Conservation (phyloP, 2,329 filamentous ascomycete species). For the Talaromyces sp. region DNA sequence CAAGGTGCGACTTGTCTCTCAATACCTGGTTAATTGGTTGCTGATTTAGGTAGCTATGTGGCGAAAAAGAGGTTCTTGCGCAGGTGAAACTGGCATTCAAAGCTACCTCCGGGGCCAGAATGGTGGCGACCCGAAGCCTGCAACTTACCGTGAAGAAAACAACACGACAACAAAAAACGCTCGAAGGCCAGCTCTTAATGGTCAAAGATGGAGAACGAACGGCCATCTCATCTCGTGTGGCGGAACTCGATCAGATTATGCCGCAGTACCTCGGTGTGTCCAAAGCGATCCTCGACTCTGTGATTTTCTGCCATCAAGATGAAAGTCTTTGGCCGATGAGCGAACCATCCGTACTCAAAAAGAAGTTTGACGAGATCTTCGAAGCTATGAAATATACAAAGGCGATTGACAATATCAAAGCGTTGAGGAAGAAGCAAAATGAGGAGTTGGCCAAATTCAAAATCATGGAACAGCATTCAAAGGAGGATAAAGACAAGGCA, state of each 20-base stretch:
- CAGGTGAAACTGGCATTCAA: slow-evolving; percentile 89
- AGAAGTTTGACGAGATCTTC: slow-evolving; percentile 96
- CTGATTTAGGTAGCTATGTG: slow-evolving; percentile 57
- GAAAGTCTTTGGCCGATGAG: slow-evolving; percentile 97
- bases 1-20: slow-evolving; percentile 55
- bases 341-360: slow-evolving; percentile 80
- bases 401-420: slow-evolving; percentile 91
- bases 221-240: slow-evolving; percentile 74
- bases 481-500: slow-evolving; percentile 80
- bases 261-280: slow-evolving; percentile 86
- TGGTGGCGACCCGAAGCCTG: slow-evolving; percentile 80
- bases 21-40: background rate
- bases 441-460: slow-evolving; percentile 71
- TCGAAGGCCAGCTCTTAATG: slow-evolving; percentile 76
- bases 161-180: slow-evolving; percentile 72
- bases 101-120: slow-evolving; percentile 71
- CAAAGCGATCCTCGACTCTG: slow-evolving; percentile 82
- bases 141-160: slow-evolving; percentile 85
- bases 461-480: slow-evolving; percentile 72
- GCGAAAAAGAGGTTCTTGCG: slow-evolving; percentile 84
- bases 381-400: slow-evolving; percentile 97
- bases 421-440: slow-evolving; percentile 77
- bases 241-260: slow-evolving; percentile 79
- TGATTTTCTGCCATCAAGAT: slow-evolving; percentile 98
- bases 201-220: slow-evolving; percentile 76